These are phyloP conservation scores for Neurospora intermedia DNA, from an alignment of 495 filamentous ascomycete genomes.

Conservation along the genomic window DNA sequence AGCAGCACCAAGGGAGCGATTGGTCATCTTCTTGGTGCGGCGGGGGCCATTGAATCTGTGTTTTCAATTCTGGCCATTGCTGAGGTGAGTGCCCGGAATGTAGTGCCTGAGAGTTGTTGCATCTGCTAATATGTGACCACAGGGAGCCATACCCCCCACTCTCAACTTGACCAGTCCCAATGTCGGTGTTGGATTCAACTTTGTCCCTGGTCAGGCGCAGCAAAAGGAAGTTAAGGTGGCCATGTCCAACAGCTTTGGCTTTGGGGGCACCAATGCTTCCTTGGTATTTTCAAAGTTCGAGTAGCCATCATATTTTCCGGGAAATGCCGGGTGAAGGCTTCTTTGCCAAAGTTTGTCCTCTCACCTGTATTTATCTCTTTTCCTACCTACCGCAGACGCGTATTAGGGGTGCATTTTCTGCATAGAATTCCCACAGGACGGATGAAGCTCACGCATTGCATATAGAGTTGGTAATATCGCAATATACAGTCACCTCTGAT, in stretches of 20 bases:
- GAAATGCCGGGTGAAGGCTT: background rate
- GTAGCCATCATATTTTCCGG: background rate
- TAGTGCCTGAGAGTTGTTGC: background rate
- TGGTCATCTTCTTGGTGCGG: slow-evolving; percentile 84
- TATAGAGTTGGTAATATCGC: background rate
- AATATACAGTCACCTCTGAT: background rate
- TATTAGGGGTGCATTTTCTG: background rate
- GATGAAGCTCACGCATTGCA: background rate
- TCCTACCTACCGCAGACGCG: background rate
- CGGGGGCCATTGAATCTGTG: slow-evolving; percentile 79
- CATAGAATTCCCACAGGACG: background rate
- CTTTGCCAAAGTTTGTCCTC: background rate
- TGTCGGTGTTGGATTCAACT: slow-evolving; percentile 75
- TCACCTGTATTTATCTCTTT: background rate
- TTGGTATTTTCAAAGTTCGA: slow-evolving; percentile 61
- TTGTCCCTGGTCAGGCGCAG: slow-evolving; percentile 64
- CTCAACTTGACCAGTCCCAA: slow-evolving; percentile 64
- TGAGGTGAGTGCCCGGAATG: slow-evolving; percentile 45
- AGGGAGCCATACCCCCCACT: slow-evolving; percentile 81
- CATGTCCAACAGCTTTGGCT: slow-evolving; percentile 93
- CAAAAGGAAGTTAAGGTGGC: slow-evolving; percentile 60
- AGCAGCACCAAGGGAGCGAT: slow-evolving; percentile 92
- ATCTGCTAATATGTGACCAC: slow-evolving; percentile 11
- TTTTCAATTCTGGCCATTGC: slow-evolving; percentile 71
- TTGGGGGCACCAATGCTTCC: slow-evolving; percentile 91